Conservation (phyloP, 345 rosid species). For the Mallotus nudiflorus region DNA sequence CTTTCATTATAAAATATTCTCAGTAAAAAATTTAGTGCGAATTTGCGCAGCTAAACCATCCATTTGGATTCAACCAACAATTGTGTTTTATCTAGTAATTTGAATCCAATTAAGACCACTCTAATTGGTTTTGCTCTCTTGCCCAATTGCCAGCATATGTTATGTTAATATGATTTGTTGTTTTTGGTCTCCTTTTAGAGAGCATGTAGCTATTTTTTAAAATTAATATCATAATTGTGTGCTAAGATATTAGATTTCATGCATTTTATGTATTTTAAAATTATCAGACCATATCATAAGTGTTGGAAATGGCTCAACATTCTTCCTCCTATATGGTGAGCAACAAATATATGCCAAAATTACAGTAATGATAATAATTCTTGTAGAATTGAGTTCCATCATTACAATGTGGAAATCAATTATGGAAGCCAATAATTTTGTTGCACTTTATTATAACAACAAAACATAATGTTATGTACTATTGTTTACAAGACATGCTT, state of each 20-base stretch:
- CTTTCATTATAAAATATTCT: too few relatives aligned
- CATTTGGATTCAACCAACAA: too few relatives aligned
- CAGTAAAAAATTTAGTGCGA: too few relatives aligned
- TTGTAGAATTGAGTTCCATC: neutral
- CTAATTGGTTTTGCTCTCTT: too few relatives aligned
- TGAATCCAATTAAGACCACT: too few relatives aligned
- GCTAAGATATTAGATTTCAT: neutral
- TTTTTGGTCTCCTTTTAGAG: constrained; percentile 27
- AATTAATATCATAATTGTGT: neutral
- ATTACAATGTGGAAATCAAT: constrained; percentile 1
- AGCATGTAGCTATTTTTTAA: constrained; percentile 10
- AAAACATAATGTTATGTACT: neutral
- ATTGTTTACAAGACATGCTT: neutral
- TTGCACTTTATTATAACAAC: neutral
- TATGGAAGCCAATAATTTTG: neutral
- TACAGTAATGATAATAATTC: neutral
- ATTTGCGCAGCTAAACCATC: too few relatives aligned
- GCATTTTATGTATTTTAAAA: neutral
- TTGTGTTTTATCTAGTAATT: too few relatives aligned
- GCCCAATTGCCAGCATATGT: too few relatives aligned
- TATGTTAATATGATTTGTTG: too few relatives aligned
- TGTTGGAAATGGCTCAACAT: neutral
- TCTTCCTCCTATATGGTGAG: constrained; percentile 6
- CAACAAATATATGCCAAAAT: neutral
- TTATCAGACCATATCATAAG: neutral